Base-by-base conservation (phyloP, 495 filamentous ascomycete genomes). In the Aspergillus baeticus region DNA sequence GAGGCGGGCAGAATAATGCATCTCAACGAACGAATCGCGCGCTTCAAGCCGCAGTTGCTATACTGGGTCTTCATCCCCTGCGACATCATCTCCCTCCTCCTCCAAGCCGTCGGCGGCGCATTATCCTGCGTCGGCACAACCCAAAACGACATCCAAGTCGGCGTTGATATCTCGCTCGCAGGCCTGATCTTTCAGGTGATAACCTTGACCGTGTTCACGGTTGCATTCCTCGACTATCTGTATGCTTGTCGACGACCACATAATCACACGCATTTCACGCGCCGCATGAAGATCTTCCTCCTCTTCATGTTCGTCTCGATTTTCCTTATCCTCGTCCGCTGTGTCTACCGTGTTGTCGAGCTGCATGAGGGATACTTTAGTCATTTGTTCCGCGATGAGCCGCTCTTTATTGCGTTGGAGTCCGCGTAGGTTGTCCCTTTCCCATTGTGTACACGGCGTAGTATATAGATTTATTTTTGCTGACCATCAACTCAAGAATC, bases 81-180 rank as follows among this genome's bases (percentile, higher is more conserved):
- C 66, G 83, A 84, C 56, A 36, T 84, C 4, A 49, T 84, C 51
- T 83, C 81, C 0, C 75, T 85, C 6, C 71, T 81, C 41, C 49
- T 85, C 21, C 81, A 85, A 72, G 82, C 81, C 52, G 66, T 73
- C 21, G 82, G 83, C 49, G 83, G 81, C 31, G 81, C 73, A 20
- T 63, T 80, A 38, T 63, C 72, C n/a, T 55, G 63, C 11, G 41
- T 53, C 46, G 75, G 69, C 23, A 60, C 82, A 62, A 79, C 79
- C 3, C 61, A 62, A 1, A 57, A 72, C 0, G 83, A 83, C 5
- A 81, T 81, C 20, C 57, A 81, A 8, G 4, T 29, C 26, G 26
- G 26, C 26, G 26, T 29, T 8, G 8, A 29, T 8, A 29, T 29
- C 26, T 29, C 26, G 26, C 26, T 29, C 26, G 26, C 26, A 8